A percentile compares a stretch with the other conserved stretches of the same genome.
Evolutionary conservation across 148 eudicot species (phyloP).

Genomic region (Euryodendron excelsum): DNA sequence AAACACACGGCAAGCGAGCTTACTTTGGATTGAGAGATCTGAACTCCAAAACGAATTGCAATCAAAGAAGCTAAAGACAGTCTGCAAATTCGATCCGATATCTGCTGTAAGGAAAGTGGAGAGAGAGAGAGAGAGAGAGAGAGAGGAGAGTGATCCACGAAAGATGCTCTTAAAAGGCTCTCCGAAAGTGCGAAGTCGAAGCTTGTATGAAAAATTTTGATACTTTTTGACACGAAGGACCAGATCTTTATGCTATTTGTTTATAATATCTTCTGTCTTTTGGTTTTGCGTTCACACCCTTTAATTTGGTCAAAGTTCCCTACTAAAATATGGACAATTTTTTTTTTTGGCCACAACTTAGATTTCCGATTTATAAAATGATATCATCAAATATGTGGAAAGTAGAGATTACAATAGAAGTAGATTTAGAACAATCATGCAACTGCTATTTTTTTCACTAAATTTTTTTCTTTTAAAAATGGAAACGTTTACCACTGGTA

Average conservation of each 20-base stretch:
- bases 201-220: background rate
- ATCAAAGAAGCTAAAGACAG: background rate
- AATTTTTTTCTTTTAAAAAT: too few species aligned
- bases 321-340: too few species aligned
- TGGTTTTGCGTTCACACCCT: background rate
- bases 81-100: background rate
- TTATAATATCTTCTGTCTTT: too few species aligned
- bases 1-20: background rate
- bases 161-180: conserved; percentile 7
- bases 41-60: background rate
- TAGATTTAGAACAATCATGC: too few species aligned
- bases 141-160: conserved; percentile 10
- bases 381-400: too few species aligned
- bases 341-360: too few species aligned
- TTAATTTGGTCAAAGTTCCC: too few species aligned
- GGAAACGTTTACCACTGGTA: too few species aligned
- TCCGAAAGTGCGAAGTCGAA: background rate
- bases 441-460: too few species aligned
- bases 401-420: too few species aligned
- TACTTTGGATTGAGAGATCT: conserved; percentile 13
- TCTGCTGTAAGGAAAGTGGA: background rate
- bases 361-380: too few species aligned
- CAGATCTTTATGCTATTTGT: background rate
- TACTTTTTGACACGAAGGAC: background rate
- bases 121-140: background rate